Evolutionary conservation across 805 yeast species (phyloP).

Genomic region (Hagleromyces aurorensis): DNA sequence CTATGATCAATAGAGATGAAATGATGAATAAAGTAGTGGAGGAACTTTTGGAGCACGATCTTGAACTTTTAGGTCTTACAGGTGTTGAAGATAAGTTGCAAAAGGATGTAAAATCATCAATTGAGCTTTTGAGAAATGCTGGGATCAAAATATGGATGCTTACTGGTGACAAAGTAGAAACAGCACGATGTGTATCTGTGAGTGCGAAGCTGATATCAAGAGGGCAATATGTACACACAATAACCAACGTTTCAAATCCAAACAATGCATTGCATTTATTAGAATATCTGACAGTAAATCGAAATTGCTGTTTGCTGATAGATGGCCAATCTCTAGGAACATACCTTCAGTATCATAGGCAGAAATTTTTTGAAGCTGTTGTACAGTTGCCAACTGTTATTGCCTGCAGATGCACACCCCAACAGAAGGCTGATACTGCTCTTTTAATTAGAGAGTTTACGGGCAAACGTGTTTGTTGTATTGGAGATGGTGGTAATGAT

Average conservation of each 20-base stretch:
- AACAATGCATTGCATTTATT: constrained; percentile 66
- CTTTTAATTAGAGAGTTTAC: constrained; percentile 67
- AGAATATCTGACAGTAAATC: constrained; percentile 59
- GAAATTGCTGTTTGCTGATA: constrained; percentile 59
- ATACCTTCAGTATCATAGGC: constrained; percentile 52
- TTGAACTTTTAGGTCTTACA: constrained; percentile 84
- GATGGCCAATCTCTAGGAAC: constrained; percentile 88
- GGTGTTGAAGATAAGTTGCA: constrained; percentile 97
- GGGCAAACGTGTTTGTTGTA: constrained; percentile 88
- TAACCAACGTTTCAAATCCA: constrained; percentile 53
- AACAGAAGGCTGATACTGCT: constrained; percentile 96
- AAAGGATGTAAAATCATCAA: constrained; percentile 81
- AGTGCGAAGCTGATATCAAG: constrained; percentile 87
- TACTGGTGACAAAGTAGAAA: constrained; percentile 98
- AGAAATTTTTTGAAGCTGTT: constrained; percentile 72
- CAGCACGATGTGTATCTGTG: constrained; percentile 96
- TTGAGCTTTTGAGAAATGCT: constrained; percentile 89
- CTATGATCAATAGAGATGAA: constrained; percentile 74
- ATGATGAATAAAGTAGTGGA: constrained; percentile 61
- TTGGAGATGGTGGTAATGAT: constrained; percentile 99
- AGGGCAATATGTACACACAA: constrained; percentile 87
- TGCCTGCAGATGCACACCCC: constrained; percentile 98
- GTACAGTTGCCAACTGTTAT: constrained; percentile 85
- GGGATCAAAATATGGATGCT: constrained; percentile 98
- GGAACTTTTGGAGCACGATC: constrained; percentile 67